Base-by-base conservation (phyloP, 768 basidiomycete species). In the Macrolepiota dolichaula region DNA sequence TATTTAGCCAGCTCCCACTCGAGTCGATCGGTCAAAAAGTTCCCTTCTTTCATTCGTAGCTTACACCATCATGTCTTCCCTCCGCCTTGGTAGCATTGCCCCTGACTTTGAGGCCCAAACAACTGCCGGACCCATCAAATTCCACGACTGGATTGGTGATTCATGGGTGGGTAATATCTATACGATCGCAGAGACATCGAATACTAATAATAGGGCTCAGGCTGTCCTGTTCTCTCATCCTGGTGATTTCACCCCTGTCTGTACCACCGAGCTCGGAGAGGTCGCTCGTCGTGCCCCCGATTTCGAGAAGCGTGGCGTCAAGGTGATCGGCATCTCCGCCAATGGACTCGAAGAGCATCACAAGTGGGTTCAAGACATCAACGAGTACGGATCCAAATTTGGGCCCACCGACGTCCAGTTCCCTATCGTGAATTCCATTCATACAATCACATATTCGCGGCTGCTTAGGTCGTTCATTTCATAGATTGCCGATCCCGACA, bases 241-340 rank as follows among this genome's bases (percentile, higher is more conserved):
- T 0, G 95, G 90, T 47, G 90, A 94, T 71, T 94, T 94, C 71
- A 92, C 91, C n/a, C 91, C 91, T 52, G 89, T 96, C 55, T 95
- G 92, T 83, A 96, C 97, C 51, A 99, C 97, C 57, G 97, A 98
- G 79, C 89, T 98, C 38, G 95, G 93, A 54, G 96, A 97, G 73
- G 95, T 97, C 47, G 90, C 97, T 53, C 88, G 93, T 64, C 91
- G 92, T 62, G 82, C 85, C 12, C 78, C 79, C 15, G 96, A 98
- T 74, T 99, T 98, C 72, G 80, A 77, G 53, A 86, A 88, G 70
- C 89, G 97, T 63, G 85, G 86, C 66, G 94, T 98, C 70, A 98
- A 98, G 78, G 82, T 96, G 63, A 94, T 96, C 64, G 94, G 94
- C 42, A 85, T 98, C 62, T 94, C 92, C 46, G 95, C 96, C 71